phyloP scores from a whole-genome alignment of 805 yeast genomes.

The Diddensiella caesifluorescens region DNA sequence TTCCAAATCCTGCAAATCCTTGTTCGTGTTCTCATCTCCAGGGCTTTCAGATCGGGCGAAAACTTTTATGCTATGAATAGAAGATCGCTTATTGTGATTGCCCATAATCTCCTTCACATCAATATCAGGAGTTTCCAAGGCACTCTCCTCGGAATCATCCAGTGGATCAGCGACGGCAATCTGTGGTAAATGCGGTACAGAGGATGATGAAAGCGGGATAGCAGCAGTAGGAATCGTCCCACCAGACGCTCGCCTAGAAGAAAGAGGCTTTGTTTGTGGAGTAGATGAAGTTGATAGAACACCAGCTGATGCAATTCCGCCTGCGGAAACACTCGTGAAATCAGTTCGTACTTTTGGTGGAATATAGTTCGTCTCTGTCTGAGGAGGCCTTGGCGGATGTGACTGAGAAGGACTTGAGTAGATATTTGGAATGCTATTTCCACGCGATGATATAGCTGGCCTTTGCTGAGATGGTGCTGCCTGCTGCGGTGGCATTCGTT shows the following conservation, averaged over 20 bases:
- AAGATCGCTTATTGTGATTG: slow-evolving; percentile 11
- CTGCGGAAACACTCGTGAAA: neutral
- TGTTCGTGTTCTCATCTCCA: neutral
- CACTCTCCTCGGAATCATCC: neutral
- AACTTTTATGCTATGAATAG: slow-evolving; percentile 11
- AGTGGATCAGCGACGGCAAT: neutral
- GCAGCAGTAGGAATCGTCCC: slow-evolving; percentile 1
- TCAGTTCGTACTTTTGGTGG: neutral
- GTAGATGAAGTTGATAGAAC: neutral
- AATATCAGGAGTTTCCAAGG: neutral
- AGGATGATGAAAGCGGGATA: neutral
- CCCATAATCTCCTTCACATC: slow-evolving; percentile 4
- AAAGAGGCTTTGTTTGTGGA: neutral
- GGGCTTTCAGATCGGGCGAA: slow-evolving; percentile 7
- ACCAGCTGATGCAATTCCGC: slow-evolving; percentile 2
- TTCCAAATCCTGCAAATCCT: neutral
- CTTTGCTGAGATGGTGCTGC: neutral
- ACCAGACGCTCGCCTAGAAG: neutral
- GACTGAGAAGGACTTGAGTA: neutral
- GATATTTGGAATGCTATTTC: slow-evolving; percentile 1
- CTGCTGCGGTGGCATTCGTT: slow-evolving; percentile 1
- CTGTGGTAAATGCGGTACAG: neutral
- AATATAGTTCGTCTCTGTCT: too few relatives aligned
- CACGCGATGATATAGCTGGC: neutral
- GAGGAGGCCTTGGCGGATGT: neutral